Conservation (phyloP, 2,329 filamentous ascomycete species). For the Penicillium sp. region DNA sequence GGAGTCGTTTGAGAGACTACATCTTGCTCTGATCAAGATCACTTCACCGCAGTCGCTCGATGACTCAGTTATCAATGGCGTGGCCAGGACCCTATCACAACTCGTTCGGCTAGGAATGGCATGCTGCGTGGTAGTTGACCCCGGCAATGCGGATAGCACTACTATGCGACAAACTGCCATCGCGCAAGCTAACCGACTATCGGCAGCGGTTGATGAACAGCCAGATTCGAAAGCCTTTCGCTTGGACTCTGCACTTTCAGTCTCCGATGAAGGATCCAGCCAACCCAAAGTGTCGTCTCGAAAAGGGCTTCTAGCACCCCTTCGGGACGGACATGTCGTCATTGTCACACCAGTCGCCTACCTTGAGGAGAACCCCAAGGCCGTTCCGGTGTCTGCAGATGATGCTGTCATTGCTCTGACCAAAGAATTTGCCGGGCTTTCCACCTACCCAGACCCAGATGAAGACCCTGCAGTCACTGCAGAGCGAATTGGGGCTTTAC, state of each 20-base stretch:
- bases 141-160: conserved; percentile 49
- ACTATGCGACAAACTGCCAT: conserved; percentile 49
- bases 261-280: conserved; percentile 34
- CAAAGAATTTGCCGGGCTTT: conserved; percentile 69
- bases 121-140: conserved; percentile 79
- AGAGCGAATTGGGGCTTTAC: conserved; percentile 41
- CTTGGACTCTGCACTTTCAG: conserved; percentile 58
- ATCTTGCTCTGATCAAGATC: conserved; percentile 85
- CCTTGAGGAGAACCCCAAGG: conserved; percentile 49
- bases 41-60: conserved; percentile 70
- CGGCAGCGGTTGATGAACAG: conserved; percentile 70
- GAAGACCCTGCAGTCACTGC: conserved; percentile 45
- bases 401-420: conserved; percentile 76
- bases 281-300: conserved; percentile 41
- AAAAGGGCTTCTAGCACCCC: conserved; percentile 61
- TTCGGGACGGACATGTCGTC: conserved; percentile 68
- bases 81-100: conserved; percentile 81
- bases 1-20: conserved; percentile 53
- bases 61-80: conserved; percentile 67
- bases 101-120: conserved; percentile 77
- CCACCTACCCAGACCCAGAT: conserved; percentile 45
- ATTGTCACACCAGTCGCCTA: conserved; percentile 68
- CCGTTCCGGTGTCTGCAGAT: conserved; percentile 53
- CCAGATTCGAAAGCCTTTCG: conserved; percentile 67
- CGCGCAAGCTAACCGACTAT: conserved; percentile 70